These are phyloP conservation scores for Alternaria triticimaculans DNA, from an alignment of 2,329 filamentous ascomycete genomes.

Conservation along the genomic window DNA sequence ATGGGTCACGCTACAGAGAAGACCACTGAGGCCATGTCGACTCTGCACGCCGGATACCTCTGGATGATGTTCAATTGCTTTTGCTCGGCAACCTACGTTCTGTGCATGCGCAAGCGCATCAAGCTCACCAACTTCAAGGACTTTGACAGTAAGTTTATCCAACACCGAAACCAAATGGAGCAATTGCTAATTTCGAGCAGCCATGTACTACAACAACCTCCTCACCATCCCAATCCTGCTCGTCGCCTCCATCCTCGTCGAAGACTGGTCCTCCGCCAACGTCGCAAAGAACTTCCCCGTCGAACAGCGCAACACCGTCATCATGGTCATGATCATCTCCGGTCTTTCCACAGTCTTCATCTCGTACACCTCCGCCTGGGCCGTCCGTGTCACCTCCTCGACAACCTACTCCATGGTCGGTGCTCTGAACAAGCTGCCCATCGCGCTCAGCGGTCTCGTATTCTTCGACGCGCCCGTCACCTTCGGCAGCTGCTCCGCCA, in stretches of 20 bases:
- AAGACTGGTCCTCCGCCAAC: conserved; percentile 92
- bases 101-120: conserved; percentile 97
- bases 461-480: conserved; percentile 97
- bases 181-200: conserved; percentile 56
- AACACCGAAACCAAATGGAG: too few relatives aligned
- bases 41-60: conserved; percentile 90
- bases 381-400: conserved; percentile 94
- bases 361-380: conserved; percentile 99
- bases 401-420: conserved; percentile 99
- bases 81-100: conserved; percentile 86
- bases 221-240: conserved; percentile 93
- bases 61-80: conserved; percentile 99
- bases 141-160: conserved; percentile 83
- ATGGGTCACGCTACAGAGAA: conserved; percentile 62
- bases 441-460: conserved; percentile 87
- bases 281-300: conserved; percentile 85
- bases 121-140: conserved; percentile 99
- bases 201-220: conserved; percentile 99
- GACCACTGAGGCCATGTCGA: conserved; percentile 78
- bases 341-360: conserved; percentile 95
- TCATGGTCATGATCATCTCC: conserved; percentile 91
- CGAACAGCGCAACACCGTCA: conserved; percentile 78
- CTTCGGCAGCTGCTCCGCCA: conserved; percentile 88
- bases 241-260: conserved; percentile 77
- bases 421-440: conserved; percentile 95